Percentiles rank a stretch among this genome's conserved stretches.
These are phyloP conservation scores for Pichia norvegensis DNA, from an alignment of 1,139 yeast genomes.

Conservation along the genomic window DNA sequence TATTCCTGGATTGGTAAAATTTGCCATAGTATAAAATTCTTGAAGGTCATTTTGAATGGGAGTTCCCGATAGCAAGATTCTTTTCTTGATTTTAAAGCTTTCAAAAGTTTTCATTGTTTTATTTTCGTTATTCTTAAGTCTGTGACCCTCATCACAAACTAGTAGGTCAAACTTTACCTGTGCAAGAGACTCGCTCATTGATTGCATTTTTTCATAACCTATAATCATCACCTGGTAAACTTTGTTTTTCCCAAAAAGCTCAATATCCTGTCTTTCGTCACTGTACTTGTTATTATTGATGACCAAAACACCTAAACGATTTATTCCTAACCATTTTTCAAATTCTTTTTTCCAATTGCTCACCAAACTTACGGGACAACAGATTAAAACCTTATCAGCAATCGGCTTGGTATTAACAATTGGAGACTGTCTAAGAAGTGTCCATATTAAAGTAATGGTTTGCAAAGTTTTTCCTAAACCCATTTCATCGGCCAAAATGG, in stretches of 20 bases:
- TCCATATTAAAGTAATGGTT: conserved; percentile 80
- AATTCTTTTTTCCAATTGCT: conserved; percentile 87
- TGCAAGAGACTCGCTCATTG: conserved; percentile 47
- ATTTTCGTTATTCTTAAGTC: conserved; percentile 63
- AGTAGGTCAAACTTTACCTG: conserved; percentile 53
- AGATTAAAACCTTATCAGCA: conserved; percentile 55
- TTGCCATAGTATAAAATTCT: conserved; percentile 75
- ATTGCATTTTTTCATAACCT: conserved; percentile 76
- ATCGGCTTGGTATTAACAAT: conserved; percentile 33
- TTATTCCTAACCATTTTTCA: conserved; percentile 76
- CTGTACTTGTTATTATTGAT: conserved; percentile 41
- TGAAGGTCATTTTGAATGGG: conserved; percentile 88
- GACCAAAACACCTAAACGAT: conserved; percentile 48
- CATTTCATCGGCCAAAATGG: conserved; percentile 93
- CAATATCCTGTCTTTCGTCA: conserved; percentile 51
- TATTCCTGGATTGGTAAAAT: conserved; percentile 78
- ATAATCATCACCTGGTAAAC: conserved; percentile 79
- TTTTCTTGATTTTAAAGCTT: conserved; percentile 45
- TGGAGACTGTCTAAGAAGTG: conserved; percentile 71
- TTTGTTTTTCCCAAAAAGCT: conserved; percentile 55
- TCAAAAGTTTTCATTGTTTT: conserved; percentile 62
- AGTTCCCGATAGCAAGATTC: conserved; percentile 76
- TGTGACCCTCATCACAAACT: conserved; percentile 93
- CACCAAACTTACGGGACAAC: conserved; percentile 87
- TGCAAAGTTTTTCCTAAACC: conserved; percentile 91